phyloP scores from a whole-genome alignment of 345 rosid species.

The Camelina laxa region DNA sequence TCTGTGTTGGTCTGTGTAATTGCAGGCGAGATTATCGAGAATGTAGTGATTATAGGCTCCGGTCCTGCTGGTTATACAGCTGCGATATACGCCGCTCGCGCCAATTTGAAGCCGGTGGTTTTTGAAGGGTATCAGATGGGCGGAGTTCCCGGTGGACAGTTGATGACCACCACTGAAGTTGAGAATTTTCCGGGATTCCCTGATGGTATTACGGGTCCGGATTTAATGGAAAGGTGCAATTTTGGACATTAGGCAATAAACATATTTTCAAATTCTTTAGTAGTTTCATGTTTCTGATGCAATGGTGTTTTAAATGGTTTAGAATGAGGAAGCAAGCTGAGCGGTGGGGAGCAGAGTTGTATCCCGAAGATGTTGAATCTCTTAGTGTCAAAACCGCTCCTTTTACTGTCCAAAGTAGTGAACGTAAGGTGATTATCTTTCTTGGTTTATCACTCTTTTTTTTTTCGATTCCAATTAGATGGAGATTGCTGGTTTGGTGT shows the following conservation, averaged over 20 bases:
- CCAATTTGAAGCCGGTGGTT: conserved; percentile 96
- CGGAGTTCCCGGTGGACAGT: conserved; percentile 98
- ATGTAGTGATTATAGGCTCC: conserved; percentile 88
- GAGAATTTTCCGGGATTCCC: conserved; percentile 99
- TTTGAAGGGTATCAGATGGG: conserved; percentile 97
- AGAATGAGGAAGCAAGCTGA: conserved; percentile 98
- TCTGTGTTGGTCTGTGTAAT: conserved; percentile 8
- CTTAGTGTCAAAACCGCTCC: conserved; percentile 71
- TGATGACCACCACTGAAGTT: conserved; percentile 98
- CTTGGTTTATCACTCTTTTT: conserved; percentile 21
- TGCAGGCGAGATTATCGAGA: conserved; percentile 80
- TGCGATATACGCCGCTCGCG: conserved; percentile 96
- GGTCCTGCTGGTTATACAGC: conserved; percentile 99
- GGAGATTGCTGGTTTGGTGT: conserved; percentile 21
- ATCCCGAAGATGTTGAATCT: conserved; percentile 90
- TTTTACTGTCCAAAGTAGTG: conserved; percentile 78
- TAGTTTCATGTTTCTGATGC: conserved; percentile 15
- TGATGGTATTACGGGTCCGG: conserved; percentile 98
- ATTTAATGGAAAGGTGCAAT: conserved; percentile 90
- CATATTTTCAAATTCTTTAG: not conserved
- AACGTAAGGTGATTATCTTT: conserved; percentile 76
- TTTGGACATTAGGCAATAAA: not conserved
- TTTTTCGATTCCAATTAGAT: not conserved
- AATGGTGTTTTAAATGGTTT: conserved; percentile 25
- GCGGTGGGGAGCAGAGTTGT: conserved; percentile 96